These are phyloP conservation scores for Monosporascus ibericus DNA, from an alignment of 2,329 filamentous ascomycete genomes.

Conservation along the genomic window DNA sequence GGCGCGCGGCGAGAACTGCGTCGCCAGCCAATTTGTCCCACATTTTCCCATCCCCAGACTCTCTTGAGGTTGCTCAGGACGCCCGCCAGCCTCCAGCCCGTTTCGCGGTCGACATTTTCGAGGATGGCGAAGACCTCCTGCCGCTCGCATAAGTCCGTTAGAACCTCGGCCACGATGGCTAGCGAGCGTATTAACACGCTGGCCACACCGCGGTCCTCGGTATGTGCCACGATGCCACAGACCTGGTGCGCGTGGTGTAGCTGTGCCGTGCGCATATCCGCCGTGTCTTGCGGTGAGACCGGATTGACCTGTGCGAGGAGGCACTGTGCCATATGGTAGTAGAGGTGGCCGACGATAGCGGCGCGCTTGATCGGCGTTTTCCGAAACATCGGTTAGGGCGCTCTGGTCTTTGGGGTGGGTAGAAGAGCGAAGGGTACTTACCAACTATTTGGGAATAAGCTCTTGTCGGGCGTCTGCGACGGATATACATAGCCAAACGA, in stretches of 20 bases:
- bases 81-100: constrained; percentile 70
- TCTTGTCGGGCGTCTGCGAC: constrained; percentile 55
- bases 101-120: constrained; percentile 66
- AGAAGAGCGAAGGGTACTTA: constrained; percentile 32
- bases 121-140: constrained; percentile 75
- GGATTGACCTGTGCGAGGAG: constrained; percentile 78
- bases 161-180: constrained; percentile 67
- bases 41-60: constrained; percentile 68
- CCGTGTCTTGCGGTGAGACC: constrained; percentile 49
- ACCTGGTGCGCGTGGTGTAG: constrained; percentile 75
- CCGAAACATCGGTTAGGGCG: not conserved
- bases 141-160: constrained; percentile 66
- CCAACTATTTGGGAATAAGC: constrained; percentile 83
- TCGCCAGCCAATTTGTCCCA: constrained; percentile 15
- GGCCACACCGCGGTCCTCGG: constrained; percentile 72
- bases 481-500: constrained; percentile 73
- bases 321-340: constrained; percentile 84
- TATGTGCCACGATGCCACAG: constrained; percentile 83
- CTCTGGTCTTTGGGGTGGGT: constrained; percentile 1
- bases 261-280: constrained; percentile 65
- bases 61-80: constrained; percentile 67
- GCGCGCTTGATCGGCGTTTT: constrained; percentile 76
- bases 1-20: constrained; percentile 16
- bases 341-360: constrained; percentile 74
- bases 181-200: constrained; percentile 75